These are phyloP conservation scores for Leccinum broughii DNA, from an alignment of 768 basidiomycete species.

Conservation along the genomic window DNA sequence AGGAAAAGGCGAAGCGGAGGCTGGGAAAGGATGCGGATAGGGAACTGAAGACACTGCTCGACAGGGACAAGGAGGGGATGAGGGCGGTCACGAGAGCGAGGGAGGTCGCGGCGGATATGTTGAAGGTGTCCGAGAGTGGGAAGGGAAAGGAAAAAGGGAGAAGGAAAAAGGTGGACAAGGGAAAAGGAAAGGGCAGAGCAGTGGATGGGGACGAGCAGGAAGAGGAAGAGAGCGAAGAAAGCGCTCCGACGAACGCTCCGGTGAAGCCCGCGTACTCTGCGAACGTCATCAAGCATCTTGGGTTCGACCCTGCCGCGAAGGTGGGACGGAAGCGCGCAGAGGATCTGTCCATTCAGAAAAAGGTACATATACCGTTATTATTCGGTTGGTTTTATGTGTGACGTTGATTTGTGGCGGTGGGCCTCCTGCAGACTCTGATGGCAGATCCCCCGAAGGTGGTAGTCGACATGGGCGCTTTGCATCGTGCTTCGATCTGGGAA, in stretches of 20 bases:
- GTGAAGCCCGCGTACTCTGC: slow-evolving; percentile 61
- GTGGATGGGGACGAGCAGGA: neutral
- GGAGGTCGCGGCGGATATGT: slow-evolving; percentile 40
- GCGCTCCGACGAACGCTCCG: slow-evolving; percentile 15
- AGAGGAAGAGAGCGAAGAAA: slow-evolving; percentile 18
- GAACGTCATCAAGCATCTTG: slow-evolving; percentile 65
- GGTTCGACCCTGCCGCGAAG: slow-evolving; percentile 75
- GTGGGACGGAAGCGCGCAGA: slow-evolving; percentile 44
- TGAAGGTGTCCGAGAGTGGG: slow-evolving; percentile 19
- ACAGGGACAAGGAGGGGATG: slow-evolving; percentile 69
- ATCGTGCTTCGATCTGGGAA: slow-evolving; percentile 85
- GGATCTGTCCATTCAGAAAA: slow-evolving; percentile 48
- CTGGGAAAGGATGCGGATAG: slow-evolving; percentile 60
- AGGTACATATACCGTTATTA: slow-evolving; percentile 43
- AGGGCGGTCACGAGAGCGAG: slow-evolving; percentile 61
- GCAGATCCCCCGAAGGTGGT: slow-evolving; percentile 63
- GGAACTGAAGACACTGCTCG: slow-evolving; percentile 57
- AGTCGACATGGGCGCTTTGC: slow-evolving; percentile 71
- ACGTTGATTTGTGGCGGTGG: slow-evolving; percentile 43
- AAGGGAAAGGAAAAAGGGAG: slow-evolving; percentile 23
- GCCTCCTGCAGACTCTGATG: slow-evolving; percentile 75
- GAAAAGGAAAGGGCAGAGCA: slow-evolving; percentile 13
- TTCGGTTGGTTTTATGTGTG: neutral
- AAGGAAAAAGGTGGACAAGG: slow-evolving; percentile 21
- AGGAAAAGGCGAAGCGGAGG: slow-evolving; percentile 66